phyloP scores from a whole-genome alignment of 2,329 filamentous ascomycete species.

The Colletotrichum orbiculare region DNA sequence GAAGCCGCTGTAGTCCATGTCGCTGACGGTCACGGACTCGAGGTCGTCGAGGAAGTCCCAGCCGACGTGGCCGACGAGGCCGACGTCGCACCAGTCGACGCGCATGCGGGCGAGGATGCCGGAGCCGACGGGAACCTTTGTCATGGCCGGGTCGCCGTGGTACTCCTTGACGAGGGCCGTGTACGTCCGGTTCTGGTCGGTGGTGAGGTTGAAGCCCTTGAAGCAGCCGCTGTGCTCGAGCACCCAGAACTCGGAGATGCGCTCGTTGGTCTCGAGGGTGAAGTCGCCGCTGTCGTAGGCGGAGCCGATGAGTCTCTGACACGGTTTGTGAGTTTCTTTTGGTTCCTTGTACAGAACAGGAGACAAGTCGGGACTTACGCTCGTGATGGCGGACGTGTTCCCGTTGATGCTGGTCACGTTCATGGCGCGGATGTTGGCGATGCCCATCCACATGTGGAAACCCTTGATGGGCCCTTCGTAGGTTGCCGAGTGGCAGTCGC shows the following conservation, averaged over 20 bases:
- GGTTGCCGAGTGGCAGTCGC: conserved; percentile 12
- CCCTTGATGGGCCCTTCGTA: conserved; percentile 19
- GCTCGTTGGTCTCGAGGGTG: conserved; percentile 11
- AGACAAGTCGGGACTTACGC: not conserved
- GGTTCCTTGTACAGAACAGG: not conserved
- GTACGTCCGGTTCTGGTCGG: conserved; percentile 10
- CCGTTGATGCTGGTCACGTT: conserved; percentile 12
- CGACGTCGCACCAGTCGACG: conserved; percentile 27
- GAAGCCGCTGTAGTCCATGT: conserved; percentile 37
- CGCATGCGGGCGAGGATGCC: conserved; percentile 34
- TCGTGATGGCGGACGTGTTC: conserved; percentile 18
- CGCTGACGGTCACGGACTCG: conserved; percentile 31
- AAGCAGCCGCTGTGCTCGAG: not conserved
- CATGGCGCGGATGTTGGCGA: conserved; percentile 26
- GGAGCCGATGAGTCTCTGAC: conserved; percentile 10
- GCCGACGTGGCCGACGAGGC: conserved; percentile 30
- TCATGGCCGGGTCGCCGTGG: not conserved
- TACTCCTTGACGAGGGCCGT: not conserved
- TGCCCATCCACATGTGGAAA: conserved; percentile 20
- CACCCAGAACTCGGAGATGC: conserved; percentile 22
- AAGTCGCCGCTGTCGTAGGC: conserved; percentile 12
- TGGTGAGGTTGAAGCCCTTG: conserved; percentile 30
- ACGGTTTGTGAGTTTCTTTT: not conserved
- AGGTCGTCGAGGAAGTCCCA: conserved; percentile 38
- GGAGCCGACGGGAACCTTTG: conserved; percentile 24